phyloP scores from a whole-genome alignment of 1,284 basidiomycete species.

The Takashimella tepidaria region DNA sequence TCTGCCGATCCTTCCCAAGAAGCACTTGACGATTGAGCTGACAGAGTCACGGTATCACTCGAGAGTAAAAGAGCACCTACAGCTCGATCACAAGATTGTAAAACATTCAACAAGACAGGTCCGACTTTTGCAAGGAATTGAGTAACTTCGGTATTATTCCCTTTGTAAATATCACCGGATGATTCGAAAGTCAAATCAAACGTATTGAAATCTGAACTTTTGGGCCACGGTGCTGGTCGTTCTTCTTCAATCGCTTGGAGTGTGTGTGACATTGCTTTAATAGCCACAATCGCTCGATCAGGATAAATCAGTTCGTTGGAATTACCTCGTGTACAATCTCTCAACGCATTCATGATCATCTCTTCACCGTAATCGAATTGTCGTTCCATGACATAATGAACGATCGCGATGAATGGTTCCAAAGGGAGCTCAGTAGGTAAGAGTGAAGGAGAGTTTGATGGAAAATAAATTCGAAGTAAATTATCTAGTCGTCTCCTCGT shows the following conservation, averaged over 20 bases:
- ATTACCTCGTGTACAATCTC: constrained; percentile 53
- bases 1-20: constrained; percentile 43
- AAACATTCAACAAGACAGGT: constrained; percentile 60
- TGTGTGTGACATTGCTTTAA: constrained; percentile 72
- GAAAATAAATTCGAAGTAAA: constrained; percentile 74
- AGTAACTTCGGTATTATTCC: constrained; percentile 64
- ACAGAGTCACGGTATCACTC: constrained; percentile 69
- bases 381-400: constrained; percentile 77
- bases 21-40: constrained; percentile 57
- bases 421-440: constrained; percentile 69
- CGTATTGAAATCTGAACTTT: constrained; percentile 61
- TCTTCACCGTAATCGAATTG: constrained; percentile 84
- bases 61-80: constrained; percentile 75
- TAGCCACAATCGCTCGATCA: constrained; percentile 68
- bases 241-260: constrained; percentile 69
- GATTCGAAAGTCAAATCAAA: constrained; percentile 57
- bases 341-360: constrained; percentile 70
- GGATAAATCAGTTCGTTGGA: constrained; percentile 54
- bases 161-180: constrained; percentile 60
- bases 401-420: constrained; percentile 70
- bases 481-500: constrained; percentile 71
- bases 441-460: constrained; percentile 60
- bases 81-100: constrained; percentile 60
- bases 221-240: constrained; percentile 68
- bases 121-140: constrained; percentile 69